Base-by-base conservation (phyloP, 2,329 filamentous ascomycete genomes). In the Epichloe elymi region DNA sequence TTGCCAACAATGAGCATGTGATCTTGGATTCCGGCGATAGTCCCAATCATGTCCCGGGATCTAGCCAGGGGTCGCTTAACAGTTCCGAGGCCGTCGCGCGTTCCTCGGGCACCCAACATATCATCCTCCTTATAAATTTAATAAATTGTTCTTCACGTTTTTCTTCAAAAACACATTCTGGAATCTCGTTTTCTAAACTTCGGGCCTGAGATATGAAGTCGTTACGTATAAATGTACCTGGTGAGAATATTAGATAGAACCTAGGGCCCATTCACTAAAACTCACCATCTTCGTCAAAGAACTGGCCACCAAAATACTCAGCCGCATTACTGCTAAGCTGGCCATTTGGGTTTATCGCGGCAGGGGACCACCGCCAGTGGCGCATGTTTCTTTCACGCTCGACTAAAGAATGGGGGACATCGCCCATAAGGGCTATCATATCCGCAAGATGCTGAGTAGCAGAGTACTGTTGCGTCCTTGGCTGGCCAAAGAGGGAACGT, bases 401-500 rank as follows among this genome's bases (percentile, higher is more conserved):
- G 12, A 38, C 5, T 19, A 47, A 10, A 7, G n/a, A 46, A 30
- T 10, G 6, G 45, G 45, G n/a, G 17, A 12, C 14, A n/a, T 20
- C 5, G 30, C 45, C 30, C 12, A 47, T 30, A 11, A 30, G 15
- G 17, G 45, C 33, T 19, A 14, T 47, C 17, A 38, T 47, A 10
- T 47, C 45, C 4, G 45, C 45, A 7, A 47, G 17, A 39, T 61
- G 59, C 20, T 54, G 53, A 2, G 56, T 51, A 38, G 60, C 51
- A 14, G 49, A 54, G 33, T 61, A 61, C 48, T 49, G 51, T 35
- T 52, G 51, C 36, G 51, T 48, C n/a, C 37, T 53, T 46, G 52
- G 49, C 37, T 51, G 53, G 8, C 50, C 45, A 41, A 61, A 60
- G 20, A 60, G 55, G 17, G 55, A 53, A 11, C 44, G 39, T 12